A percentile compares a stretch with the other conserved stretches of the same genome.
phyloP scores from a whole-genome alignment of 768 basidiomycete species.

The Rhizopogon vinicolor region DNA sequence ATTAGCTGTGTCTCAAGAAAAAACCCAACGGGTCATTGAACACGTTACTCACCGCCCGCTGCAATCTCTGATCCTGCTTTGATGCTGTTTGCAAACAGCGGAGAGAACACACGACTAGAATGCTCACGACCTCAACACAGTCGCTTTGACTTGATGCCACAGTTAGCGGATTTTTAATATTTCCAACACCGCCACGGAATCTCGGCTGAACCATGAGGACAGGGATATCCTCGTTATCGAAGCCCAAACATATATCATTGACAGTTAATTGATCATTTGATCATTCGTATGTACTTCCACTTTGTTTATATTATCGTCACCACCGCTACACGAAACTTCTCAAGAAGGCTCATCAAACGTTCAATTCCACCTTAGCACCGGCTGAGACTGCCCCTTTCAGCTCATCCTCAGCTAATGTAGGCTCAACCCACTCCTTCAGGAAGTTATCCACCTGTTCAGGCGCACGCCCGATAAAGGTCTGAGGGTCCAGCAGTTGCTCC shows the following conservation, averaged over 20 bases:
- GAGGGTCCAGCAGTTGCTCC: slow-evolving; percentile 76
- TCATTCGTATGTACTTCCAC: not conserved
- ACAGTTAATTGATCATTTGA: not conserved
- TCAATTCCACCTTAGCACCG: slow-evolving; percentile 60
- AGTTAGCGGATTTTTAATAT: slow-evolving; percentile 13
- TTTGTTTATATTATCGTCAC: not conserved
- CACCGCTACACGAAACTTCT: not conserved
- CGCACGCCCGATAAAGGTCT: slow-evolving; percentile 88
- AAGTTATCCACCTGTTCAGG: slow-evolving; percentile 94
- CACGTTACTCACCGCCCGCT: not conserved
- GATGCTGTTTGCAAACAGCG: not conserved
- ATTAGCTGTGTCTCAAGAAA: not conserved
- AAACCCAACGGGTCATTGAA: not conserved
- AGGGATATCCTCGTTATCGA: not conserved
- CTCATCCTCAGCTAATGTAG: slow-evolving; percentile 65
- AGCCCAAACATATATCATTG: no score
- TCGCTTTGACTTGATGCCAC: not conserved
- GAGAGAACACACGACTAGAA: no score
- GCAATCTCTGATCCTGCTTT: not conserved
- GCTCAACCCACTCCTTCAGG: slow-evolving; percentile 79
- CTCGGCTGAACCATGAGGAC: not conserved
- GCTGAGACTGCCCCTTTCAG: slow-evolving; percentile 46
- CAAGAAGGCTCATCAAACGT: slow-evolving; percentile 34
- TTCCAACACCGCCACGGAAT: slow-evolving; percentile 14
- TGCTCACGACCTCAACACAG: no score